Percentiles rank a stretch among this genome's conserved stretches.
Evolutionary conservation across 805 yeast genomes (phyloP).

Genomic region (Metschnikowia reukaufii): DNA sequence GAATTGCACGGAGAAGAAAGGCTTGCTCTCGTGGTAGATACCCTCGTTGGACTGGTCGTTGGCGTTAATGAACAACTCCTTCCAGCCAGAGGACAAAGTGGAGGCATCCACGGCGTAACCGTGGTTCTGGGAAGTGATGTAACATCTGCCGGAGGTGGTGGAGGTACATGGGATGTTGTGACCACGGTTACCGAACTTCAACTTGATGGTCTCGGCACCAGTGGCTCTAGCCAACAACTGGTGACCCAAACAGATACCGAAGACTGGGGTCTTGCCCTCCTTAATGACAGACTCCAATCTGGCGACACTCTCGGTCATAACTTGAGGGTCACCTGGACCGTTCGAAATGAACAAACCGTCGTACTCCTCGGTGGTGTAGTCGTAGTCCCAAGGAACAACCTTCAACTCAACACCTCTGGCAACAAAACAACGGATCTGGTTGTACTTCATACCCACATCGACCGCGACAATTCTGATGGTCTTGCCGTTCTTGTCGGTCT

Average conservation of each 20-base stretch:
- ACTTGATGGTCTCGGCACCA: conserved; percentile 88
- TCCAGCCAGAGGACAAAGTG: conserved; percentile 79
- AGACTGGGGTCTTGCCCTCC: conserved; percentile 78
- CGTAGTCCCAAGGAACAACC: conserved; percentile 96
- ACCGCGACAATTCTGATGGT: conserved; percentile 80
- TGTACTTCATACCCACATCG: conserved; percentile 97
- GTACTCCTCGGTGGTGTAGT: conserved; percentile 73
- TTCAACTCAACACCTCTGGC: conserved; percentile 93
- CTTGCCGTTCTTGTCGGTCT: conserved; percentile 67
- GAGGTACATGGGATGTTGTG: conserved; percentile 97
- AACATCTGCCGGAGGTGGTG: conserved; percentile 88
- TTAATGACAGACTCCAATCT: conserved; percentile 58
- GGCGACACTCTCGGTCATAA: conserved; percentile 65
- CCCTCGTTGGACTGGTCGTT: conserved; percentile 99
- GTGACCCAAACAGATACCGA: conserved; percentile 98
- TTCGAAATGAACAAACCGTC: conserved; percentile 96
- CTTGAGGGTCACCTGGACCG: conserved; percentile 99
- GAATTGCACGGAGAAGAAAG: conserved; percentile 96
- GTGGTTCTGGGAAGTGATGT: conserved; percentile 98
- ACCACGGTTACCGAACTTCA: conserved; percentile 98
- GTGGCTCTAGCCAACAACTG: conserved; percentile 93
- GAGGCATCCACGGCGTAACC: conserved; percentile 93
- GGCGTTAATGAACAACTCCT: conserved; percentile 91
- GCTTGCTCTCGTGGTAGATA: conserved; percentile 83
- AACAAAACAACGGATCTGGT: conserved; percentile 96